phyloP scores from a whole-genome alignment of 495 filamentous ascomycete genomes.

The Penicillium manginii region DNA sequence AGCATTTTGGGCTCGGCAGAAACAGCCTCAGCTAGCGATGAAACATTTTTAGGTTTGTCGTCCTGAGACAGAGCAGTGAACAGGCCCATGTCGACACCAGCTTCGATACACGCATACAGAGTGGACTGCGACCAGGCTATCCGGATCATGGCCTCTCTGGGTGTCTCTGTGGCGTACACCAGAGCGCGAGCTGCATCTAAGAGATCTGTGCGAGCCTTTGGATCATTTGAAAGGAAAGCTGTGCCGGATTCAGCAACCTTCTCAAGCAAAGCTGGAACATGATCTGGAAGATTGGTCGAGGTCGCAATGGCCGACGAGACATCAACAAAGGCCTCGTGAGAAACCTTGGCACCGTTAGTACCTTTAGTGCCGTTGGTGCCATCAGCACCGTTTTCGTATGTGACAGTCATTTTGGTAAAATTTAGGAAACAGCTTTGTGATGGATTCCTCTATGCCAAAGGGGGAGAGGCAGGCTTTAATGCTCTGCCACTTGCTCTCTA shows the following conservation, averaged over 20 bases:
- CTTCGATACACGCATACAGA: conserved; percentile 36
- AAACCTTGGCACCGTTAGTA: not conserved
- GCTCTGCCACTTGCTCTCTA: not conserved
- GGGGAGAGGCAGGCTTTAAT: not conserved
- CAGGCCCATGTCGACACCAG: conserved; percentile 36
- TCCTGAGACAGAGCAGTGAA: conserved; percentile 38
- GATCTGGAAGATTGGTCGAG: conserved; percentile 28
- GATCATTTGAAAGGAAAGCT: conserved; percentile 18
- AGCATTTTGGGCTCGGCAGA: conserved; percentile 34
- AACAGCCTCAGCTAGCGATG: conserved; percentile 34
- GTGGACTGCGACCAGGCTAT: conserved; percentile 19
- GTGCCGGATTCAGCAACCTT: conserved; percentile 26
- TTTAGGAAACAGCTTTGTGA: not conserved
- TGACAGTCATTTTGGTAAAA: not conserved
- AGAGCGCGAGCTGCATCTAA: conserved; percentile 36
- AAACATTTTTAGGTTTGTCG: conserved; percentile 35
- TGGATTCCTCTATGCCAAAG: not conserved
- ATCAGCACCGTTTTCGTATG: not conserved
- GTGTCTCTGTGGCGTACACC: conserved; percentile 43
- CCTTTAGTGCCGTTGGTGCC: not conserved
- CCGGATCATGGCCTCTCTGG: conserved; percentile 41
- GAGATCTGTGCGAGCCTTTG: conserved; percentile 27
- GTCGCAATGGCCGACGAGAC: conserved; percentile 20
- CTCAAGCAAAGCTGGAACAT: conserved; percentile 31
- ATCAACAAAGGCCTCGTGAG: conserved; percentile 14